Base-by-base conservation (phyloP, 306 rosid species). In the Cucurbita pepo region DNA sequence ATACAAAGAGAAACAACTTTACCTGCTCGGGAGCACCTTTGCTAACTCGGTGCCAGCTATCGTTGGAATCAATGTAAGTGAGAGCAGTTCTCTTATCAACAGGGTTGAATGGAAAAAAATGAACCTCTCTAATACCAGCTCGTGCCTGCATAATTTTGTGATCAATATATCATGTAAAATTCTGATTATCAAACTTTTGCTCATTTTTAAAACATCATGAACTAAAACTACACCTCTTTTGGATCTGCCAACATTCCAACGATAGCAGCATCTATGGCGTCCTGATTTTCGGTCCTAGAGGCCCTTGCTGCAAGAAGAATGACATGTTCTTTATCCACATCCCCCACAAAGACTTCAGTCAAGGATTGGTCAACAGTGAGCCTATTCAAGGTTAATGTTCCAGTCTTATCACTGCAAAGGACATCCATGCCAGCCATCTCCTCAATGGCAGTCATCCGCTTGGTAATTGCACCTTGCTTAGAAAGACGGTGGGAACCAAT, bases 1-100 rank as follows among this genome's bases (percentile, higher is more conserved):
- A 70, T 45, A 52, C 71, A 43, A 65, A 79, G n/a, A 30, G 44
- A 76, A 36, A 43, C 34, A 69, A 58, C 10, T 22, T 76, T 85
- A 95, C 99, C 99, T 95, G 99, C 83, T 95, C 99, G 64, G 99
- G 99, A 76, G 99, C 99, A 74, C 99, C 99, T 88, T 95, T 95
- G 82, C 99, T 91, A 74, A 95, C 74, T 6, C 99, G 79, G 75
- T 91, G 97, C 99, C 99, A 95, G 19, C 10, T 88, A 70, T 95
- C 99, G 81, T 86, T 85, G 12, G 87, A 79, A 77, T 95, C 99
- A 21, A 95, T 89, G 84, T 91, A 95, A 61, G 99, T 95, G 30
- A 95, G 81, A 84, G 99, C 99, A 40, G 99, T 95, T 84, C 99
- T 91, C 86, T 95, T 95, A 75, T 91, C 99, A 6, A 95, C 99